These are phyloP conservation scores for Stachybotrys echinatus DNA, from an alignment of 2,329 filamentous ascomycete species.

Conservation along the genomic window DNA sequence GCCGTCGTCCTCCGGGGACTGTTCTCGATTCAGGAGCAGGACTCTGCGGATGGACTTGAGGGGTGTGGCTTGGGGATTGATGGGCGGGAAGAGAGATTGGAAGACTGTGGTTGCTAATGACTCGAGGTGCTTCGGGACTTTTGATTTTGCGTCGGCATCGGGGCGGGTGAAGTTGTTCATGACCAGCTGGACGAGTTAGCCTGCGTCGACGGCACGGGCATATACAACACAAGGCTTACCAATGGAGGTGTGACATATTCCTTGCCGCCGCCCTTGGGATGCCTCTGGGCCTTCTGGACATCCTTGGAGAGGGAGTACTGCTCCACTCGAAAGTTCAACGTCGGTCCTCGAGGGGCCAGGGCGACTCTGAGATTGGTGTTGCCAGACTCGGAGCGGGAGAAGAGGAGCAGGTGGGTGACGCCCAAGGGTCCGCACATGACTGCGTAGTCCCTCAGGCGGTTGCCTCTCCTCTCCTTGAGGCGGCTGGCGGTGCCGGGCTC, in stretches of 20 bases:
- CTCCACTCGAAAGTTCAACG: constrained; percentile 88
- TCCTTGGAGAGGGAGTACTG: constrained; percentile 94
- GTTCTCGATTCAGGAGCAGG: constrained; percentile 81
- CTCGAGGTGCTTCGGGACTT: constrained; percentile 91
- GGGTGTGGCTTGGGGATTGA: constrained; percentile 85
- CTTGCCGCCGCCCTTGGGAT: constrained; percentile 75
- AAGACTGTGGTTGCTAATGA: constrained; percentile 89
- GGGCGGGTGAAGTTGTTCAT: constrained; percentile 95
- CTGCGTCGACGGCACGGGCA: not conserved
- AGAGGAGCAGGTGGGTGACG: constrained; percentile 87
- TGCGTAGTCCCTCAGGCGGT: constrained; percentile 85
- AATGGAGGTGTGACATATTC: constrained; percentile 82
- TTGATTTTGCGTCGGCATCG: constrained; percentile 51
- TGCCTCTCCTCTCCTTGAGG: constrained; percentile 82
- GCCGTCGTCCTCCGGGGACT: constrained; percentile 51
- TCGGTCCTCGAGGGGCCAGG: constrained; percentile 84
- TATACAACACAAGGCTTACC: constrained; percentile 36
- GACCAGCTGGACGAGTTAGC: constrained; percentile 52
- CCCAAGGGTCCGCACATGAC: constrained; percentile 94
- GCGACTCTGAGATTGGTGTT: constrained; percentile 91
- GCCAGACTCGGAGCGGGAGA: constrained; percentile 82
- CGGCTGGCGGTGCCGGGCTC: constrained; percentile 88
- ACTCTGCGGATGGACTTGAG: constrained; percentile 90
- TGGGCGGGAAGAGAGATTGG: constrained; percentile 91
- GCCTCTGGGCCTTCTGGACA: constrained; percentile 75